phyloP scores from a whole-genome alignment of 805 yeast genomes.

The Teunomyces kruisii region DNA sequence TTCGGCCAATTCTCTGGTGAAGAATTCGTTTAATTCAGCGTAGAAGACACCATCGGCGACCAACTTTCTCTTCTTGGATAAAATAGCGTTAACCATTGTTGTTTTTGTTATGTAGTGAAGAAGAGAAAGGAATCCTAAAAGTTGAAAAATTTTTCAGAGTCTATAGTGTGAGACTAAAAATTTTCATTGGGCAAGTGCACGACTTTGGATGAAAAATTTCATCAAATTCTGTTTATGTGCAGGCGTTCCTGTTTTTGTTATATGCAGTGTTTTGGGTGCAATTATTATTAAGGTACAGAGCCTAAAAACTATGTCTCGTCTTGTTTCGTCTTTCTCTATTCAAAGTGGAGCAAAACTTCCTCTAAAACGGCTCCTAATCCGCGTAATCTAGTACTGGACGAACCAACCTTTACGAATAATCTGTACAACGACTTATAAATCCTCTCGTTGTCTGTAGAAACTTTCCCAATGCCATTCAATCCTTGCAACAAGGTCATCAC shows the following conservation, averaged over 20 bases:
- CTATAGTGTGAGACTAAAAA: neutral
- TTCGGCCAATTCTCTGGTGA: slow-evolving; percentile 99
- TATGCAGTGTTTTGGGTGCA: neutral
- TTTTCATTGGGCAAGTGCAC: neutral
- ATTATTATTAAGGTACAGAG: neutral
- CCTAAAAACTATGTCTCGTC: too few relatives aligned
- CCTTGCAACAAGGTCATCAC: slow-evolving; percentile 49
- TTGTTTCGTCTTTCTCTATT: too few relatives aligned
- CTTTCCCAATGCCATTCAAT: neutral
- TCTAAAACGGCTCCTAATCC: slow-evolving; percentile 1
- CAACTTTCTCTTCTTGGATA: slow-evolving; percentile 96
- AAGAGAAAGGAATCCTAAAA: neutral
- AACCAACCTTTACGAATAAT: slow-evolving; percentile 1
- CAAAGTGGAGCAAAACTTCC: neutral
- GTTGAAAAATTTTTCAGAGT: neutral
- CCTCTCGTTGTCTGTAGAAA: slow-evolving; percentile 2
- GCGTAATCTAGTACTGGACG: neutral
- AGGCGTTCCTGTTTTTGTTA: neutral
- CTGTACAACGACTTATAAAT: neutral
- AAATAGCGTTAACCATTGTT: slow-evolving; percentile 47
- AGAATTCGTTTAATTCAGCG: slow-evolving; percentile 99
- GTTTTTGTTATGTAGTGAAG: slow-evolving; percentile 1
- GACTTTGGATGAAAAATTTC: neutral
- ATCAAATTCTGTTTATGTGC: neutral
- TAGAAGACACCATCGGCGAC: slow-evolving; percentile 99